Base-by-base conservation (phyloP, 176 grass and related monocot species). In the Neostapfia colusana region DNA sequence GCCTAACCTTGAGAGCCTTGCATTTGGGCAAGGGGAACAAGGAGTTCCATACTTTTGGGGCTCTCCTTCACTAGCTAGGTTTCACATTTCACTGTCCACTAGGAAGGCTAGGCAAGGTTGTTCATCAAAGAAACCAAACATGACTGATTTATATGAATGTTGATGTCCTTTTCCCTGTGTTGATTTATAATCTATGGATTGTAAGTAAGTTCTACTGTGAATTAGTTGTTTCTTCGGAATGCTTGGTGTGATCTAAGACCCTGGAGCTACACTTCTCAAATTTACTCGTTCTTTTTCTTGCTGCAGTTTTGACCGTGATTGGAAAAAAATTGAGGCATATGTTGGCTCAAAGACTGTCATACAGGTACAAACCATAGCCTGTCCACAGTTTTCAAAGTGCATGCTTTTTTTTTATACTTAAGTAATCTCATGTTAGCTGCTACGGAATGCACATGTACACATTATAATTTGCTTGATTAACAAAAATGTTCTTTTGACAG, bases 281-380 rank as follows among this genome's bases (percentile, higher is more conserved):
- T 73, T 80, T 43, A 20, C 28, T 65, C 2, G 3, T 70, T 53
- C 6, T 23, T 85, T 84, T 77, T 35, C 18, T 55, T 78, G 17
- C 41, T 70, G 18, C 85, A 95, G 92, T 81, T 95, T 95, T 70
- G 92, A 90, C 74, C 92, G 92, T 76, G 92, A 95, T 78, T 95
- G 92, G 92, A 95, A 91, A 77, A 95, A 91, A 27, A 95, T 95
- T 12, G 86, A 95, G 82, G 83, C 89, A 37, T 95, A 87, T 65
- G 82, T 95, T 84, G 92, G 92, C 50, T 89, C 92, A 10, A 95
- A 95, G 76, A 95, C 92, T 66, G 89, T 87, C n/a, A 95, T 91
- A 85, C 92, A 95, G 92, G 92, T 95, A 89, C 70, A 0, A 4
- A 51, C 31, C 5, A 46, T 68, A 55, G 17, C n/a, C 15, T 44